phyloP scores from a whole-genome alignment of 1,284 basidiomycete species.

The Porogramme epimiltina region DNA sequence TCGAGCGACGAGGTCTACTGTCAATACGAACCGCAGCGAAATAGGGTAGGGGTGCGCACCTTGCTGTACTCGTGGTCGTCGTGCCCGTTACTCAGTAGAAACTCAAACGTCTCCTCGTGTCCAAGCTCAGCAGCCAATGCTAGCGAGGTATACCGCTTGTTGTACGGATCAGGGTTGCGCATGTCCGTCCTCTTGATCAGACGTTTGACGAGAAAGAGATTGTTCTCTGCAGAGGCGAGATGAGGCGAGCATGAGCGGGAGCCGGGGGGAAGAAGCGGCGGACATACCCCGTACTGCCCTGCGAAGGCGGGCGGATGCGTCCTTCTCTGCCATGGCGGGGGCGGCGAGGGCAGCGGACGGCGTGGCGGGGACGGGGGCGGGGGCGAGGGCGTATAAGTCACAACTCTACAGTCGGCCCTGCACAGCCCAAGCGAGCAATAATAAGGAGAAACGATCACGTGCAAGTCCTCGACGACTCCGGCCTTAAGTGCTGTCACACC shows the following conservation, averaged over 20 bases:
- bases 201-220: constrained; percentile 85
- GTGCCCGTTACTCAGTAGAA: constrained; percentile 79
- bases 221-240: constrained; percentile 70
- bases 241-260: constrained; percentile 18
- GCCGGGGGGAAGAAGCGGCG: constrained; percentile 12
- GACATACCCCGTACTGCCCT: constrained; percentile 75
- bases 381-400: constrained; percentile 16
- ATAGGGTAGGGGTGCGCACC: constrained; percentile 48
- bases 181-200: constrained; percentile 82
- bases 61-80: constrained; percentile 89
- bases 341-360: constrained; percentile 12
- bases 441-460: constrained; percentile 25
- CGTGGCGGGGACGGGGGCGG: constrained; percentile 6
- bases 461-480: too few relatives aligned
- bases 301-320: constrained; percentile 71
- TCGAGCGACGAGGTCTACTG: background rate
- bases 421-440: constrained; percentile 27
- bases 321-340: constrained; percentile 74
- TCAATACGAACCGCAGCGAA: constrained; percentile 1
- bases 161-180: constrained; percentile 81
- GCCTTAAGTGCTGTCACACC: too few relatives aligned
- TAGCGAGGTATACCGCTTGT: constrained; percentile 79
- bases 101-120: constrained; percentile 89
- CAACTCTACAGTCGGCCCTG: constrained; percentile 9
- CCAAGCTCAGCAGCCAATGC: constrained; percentile 88